Conservation (phyloP, 345 rosid genomes). For the Combretum micranthum region DNA sequence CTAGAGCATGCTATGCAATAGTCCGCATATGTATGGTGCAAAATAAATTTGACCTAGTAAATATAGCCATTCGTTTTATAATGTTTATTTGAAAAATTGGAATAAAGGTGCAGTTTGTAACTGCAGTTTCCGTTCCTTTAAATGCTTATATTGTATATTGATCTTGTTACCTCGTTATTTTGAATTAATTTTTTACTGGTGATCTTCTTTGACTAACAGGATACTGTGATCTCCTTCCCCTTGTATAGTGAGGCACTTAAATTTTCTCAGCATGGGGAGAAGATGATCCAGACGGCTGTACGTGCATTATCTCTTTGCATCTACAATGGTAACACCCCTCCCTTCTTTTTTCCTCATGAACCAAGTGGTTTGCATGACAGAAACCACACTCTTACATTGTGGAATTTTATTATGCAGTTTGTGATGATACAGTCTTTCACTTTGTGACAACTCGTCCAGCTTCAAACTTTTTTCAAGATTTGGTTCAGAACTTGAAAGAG, state of each 20-base stretch:
- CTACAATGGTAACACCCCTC: conserved; percentile 36
- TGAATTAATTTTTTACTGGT: not conserved
- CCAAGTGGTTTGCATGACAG: conserved; percentile 4
- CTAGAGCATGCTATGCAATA: too few relatives aligned
- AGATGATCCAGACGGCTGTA: conserved; percentile 73
- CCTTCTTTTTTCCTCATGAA: conserved; percentile 4
- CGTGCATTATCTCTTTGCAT: conserved; percentile 63
- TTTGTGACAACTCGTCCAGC: conserved; percentile 50
- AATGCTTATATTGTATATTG: too few relatives aligned
- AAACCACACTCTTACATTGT: conserved; percentile 7
- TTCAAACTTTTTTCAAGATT: conserved; percentile 48
- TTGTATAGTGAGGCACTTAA: conserved; percentile 54
- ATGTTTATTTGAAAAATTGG: too few relatives aligned
- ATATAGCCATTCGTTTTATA: too few relatives aligned
- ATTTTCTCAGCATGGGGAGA: conserved; percentile 60
- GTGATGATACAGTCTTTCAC: conserved; percentile 49
- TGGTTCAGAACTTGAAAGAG: conserved; percentile 42
- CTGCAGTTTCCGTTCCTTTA: too few relatives aligned
- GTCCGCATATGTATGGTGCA: too few relatives aligned
- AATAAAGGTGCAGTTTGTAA: too few relatives aligned
- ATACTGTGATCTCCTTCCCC: conserved; percentile 51
- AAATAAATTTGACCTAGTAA: too few relatives aligned
- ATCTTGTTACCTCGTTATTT: not conserved
- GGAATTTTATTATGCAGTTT: conserved; percentile 41
- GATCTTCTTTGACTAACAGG: conserved; percentile 22